phyloP scores from a whole-genome alignment of 2,329 filamentous ascomycete genomes.

The Akanthomyces muscarius region DNA sequence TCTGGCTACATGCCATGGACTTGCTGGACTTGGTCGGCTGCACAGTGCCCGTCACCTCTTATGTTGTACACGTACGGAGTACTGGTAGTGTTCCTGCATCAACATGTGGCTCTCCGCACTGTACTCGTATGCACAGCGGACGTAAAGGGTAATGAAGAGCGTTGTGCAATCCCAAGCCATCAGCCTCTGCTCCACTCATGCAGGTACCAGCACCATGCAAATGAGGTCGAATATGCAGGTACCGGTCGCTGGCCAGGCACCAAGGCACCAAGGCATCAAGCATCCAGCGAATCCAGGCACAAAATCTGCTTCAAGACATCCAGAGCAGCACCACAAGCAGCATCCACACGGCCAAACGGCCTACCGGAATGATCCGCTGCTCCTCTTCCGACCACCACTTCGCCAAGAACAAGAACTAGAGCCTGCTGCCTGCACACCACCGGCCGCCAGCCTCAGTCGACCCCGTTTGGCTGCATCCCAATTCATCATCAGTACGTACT shows the following conservation, averaged over 20 bases:
- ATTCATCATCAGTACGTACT: neutral
- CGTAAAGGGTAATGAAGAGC: neutral
- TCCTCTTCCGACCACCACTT: conserved; percentile 3
- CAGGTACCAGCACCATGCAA: conserved; percentile 12
- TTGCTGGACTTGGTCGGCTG: neutral
- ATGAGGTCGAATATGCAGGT: conserved; percentile 9
- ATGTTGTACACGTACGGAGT: neutral
- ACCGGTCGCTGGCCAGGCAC: neutral
- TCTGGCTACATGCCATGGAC: no score
- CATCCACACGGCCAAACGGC: neutral
- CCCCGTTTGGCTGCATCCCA: neutral
- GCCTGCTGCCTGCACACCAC: neutral
- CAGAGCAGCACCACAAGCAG: no score
- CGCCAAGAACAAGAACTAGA: no score
- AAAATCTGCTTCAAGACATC: neutral
- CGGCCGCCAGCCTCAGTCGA: conserved; percentile 10
- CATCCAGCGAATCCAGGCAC: neutral
- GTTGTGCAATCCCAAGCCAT: neutral
- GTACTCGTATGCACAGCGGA: neutral
- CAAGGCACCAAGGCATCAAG: neutral
- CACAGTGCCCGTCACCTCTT: neutral
- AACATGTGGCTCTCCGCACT: neutral
- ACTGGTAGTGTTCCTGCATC: neutral
- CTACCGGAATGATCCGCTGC: conserved; percentile 10
- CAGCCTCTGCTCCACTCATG: neutral